phyloP scores from a whole-genome alignment of 2,329 filamentous ascomycete species.

The Venturia carpophila region DNA sequence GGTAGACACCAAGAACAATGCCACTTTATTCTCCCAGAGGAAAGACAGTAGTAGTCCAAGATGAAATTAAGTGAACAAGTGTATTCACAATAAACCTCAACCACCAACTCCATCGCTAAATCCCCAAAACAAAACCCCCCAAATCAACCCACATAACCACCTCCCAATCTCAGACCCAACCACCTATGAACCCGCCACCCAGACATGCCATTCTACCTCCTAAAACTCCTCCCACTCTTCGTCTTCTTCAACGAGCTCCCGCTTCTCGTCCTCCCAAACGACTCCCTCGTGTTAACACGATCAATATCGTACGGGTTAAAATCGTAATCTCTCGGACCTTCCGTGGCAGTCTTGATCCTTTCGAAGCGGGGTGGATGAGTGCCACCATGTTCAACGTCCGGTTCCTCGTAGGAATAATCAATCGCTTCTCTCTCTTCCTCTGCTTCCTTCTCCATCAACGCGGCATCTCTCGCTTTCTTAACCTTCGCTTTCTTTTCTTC shows the following conservation, averaged over 20 bases:
- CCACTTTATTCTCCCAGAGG: no score
- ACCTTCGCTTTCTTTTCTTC: slow-evolving; percentile 20
- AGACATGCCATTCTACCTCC: background rate
- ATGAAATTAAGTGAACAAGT: no score
- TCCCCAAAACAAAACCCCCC: no score
- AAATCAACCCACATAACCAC: no score
- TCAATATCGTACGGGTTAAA: slow-evolving; percentile 42
- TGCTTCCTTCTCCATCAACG: background rate
- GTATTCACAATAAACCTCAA: background rate
- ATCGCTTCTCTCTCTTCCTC: slow-evolving; percentile 21
- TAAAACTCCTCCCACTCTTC: background rate
- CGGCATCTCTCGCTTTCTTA: slow-evolving; percentile 9
- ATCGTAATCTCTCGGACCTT: slow-evolving; percentile 27
- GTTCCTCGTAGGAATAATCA: slow-evolving; percentile 13
- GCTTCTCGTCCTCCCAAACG: slow-evolving; percentile 27
- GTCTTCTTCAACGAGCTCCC: slow-evolving; percentile 1
- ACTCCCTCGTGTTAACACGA: slow-evolving; percentile 41
- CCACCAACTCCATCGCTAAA: no score
- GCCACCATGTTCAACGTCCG: slow-evolving; percentile 18
- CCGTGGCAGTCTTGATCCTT: slow-evolving; percentile 32
- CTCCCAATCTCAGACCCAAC: no score
- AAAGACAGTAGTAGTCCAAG: no score
- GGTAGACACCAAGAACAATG: no score
- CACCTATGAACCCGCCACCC: no score
- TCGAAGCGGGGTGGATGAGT: slow-evolving; percentile 30